These are phyloP conservation scores for Ascochyta lentis DNA, from an alignment of 2,329 filamentous ascomycete genomes.

Conservation along the genomic window DNA sequence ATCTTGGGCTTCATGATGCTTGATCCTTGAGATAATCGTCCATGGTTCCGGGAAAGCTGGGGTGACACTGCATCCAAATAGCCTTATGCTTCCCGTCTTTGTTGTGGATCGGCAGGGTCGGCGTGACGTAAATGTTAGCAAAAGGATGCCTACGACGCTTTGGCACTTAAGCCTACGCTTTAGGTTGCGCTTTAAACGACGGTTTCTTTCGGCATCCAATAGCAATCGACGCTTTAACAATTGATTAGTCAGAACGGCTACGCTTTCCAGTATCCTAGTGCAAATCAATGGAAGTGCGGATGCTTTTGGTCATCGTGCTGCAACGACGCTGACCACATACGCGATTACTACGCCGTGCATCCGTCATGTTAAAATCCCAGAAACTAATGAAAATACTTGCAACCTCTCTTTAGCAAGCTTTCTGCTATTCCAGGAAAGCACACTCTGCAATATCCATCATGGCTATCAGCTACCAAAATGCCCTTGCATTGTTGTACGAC, in stretches of 20 bases:
- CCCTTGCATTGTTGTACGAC: not conserved
- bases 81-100: not conserved
- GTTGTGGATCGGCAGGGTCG: slow-evolving; percentile 1
- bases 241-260: not conserved
- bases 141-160: not conserved
- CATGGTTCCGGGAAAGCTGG: not conserved
- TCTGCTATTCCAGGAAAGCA: not conserved
- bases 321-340: not conserved
- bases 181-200: slow-evolving; percentile 1
- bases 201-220: not conserved
- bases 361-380: not conserved
- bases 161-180: not conserved
- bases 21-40: not conserved
- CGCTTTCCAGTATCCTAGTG: not conserved
- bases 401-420: not conserved
- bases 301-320: slow-evolving; percentile 4
- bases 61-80: slow-evolving; percentile 5
- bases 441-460: not conserved
- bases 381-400: not conserved
- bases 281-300: not conserved
- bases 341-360: slow-evolving; percentile 1
- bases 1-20: slow-evolving; percentile 6
- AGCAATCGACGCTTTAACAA: not conserved
- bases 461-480: slow-evolving; percentile 5
- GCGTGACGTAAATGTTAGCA: slow-evolving; percentile 13